phyloP scores from a whole-genome alignment of 108 stramenopile species.

The Cyclotella kingstonii region DNA sequence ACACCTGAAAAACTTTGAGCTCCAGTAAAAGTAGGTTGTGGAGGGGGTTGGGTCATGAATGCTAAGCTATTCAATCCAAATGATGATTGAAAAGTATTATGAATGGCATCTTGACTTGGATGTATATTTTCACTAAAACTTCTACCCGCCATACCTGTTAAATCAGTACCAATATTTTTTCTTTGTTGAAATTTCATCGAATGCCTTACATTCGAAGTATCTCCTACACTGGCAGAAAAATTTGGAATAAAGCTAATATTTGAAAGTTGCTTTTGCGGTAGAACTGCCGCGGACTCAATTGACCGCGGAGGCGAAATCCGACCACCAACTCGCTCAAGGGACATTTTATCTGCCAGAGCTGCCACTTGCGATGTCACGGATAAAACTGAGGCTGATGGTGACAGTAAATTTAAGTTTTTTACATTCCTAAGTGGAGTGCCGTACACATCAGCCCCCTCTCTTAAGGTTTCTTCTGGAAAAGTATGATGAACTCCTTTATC shows the following conservation, averaged over 20 bases:
- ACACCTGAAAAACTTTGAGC: conserved; percentile 57
- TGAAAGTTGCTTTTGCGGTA: conserved; percentile 8
- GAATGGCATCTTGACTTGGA: conserved; percentile 25
- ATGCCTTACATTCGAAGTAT: conserved; percentile 7
- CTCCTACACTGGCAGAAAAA: conserved; percentile 29
- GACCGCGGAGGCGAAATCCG: conserved; percentile 18
- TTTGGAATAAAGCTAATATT: conserved; percentile 13
- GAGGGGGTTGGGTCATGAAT: conserved; percentile 12
- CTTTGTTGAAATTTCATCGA: conserved; percentile 17
- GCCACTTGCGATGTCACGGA: conserved; percentile 35
- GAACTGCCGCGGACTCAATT: no score
- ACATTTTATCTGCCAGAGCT: conserved; percentile 48
- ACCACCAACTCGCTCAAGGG: conserved; percentile 15
- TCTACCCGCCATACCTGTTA: conserved; percentile 16
- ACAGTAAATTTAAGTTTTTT: conserved; percentile 10
- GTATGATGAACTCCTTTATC: conserved; percentile 21
- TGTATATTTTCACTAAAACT: conserved; percentile 36
- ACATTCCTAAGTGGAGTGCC: conserved; percentile 20
- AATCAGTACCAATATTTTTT: conserved; percentile 5
- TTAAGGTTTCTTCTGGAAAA: conserved; percentile 28
- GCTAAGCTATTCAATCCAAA: conserved; percentile 9
- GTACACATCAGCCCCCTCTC: conserved; percentile 19
- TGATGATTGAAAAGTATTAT: conserved; percentile 26
- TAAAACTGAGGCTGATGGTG: conserved; percentile 22
- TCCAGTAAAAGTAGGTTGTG: conserved; percentile 34